phyloP scores from a whole-genome alignment of 371 early-diverging fungal genomes.

The Apophysomyces elegans region DNA sequence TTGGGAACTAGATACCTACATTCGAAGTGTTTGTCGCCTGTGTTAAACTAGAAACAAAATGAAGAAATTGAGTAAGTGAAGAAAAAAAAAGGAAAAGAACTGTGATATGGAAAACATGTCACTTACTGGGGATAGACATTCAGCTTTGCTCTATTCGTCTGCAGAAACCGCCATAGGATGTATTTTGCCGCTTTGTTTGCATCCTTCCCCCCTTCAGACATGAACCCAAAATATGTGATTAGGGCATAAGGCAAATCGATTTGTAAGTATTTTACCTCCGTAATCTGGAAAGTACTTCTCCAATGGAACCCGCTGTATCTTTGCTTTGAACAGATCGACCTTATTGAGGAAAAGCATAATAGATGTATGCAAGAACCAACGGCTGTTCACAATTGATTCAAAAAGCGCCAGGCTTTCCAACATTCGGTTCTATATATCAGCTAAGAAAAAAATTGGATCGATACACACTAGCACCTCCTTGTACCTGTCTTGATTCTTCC shows the following conservation, averaged over 20 bases:
- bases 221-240: not conserved
- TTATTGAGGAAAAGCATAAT: conserved; percentile 86
- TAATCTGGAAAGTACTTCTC: conserved; percentile 65
- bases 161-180: conserved; percentile 72
- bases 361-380: conserved; percentile 65
- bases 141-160: conserved; percentile 68
- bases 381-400: conserved; percentile 77
- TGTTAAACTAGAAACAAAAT: conserved; percentile 53
- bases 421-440: conserved; percentile 74
- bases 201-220: conserved; percentile 60
- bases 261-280: conserved; percentile 40
- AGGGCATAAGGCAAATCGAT: not conserved
- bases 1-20: conserved; percentile 36
- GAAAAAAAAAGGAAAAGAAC: not conserved
- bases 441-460: conserved; percentile 21
- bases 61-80: not conserved
- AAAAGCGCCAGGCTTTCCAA: conserved; percentile 80
- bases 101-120: not conserved
- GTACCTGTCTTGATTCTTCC: conserved; percentile 70
- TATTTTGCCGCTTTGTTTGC: conserved; percentile 76
- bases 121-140: conserved; percentile 78
- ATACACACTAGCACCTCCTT: not conserved
- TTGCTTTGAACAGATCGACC: conserved; percentile 74
- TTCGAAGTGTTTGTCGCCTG: conserved; percentile 77
- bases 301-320: conserved; percentile 57